Conservation (phyloP, 257 asterid genomes). For the Salvia hispanica region DNA sequence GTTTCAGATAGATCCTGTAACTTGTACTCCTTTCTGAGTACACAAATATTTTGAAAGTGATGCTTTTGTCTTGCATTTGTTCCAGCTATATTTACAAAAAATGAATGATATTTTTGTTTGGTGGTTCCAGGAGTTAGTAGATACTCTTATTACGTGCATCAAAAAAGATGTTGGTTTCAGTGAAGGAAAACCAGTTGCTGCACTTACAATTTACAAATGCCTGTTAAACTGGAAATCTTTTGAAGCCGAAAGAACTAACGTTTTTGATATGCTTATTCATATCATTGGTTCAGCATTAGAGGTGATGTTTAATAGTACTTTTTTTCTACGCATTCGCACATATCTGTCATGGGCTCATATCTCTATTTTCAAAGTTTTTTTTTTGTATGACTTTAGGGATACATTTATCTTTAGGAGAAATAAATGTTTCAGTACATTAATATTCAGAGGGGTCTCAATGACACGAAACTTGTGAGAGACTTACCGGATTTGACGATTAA, state of each 20-base stretch:
- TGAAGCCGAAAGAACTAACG: constrained; percentile 79
- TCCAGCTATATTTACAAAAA: constrained; percentile 23
- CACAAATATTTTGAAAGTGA: background rate
- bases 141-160: constrained; percentile 66
- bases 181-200: constrained; percentile 90
- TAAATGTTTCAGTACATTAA: background rate
- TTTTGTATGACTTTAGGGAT: background rate
- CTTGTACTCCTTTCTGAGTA: constrained; percentile 1
- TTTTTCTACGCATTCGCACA: too few species aligned
- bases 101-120: constrained; percentile 7
- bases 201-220: constrained; percentile 82
- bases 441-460: background rate
- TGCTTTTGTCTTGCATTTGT: background rate
- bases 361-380: background rate
- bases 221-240: constrained; percentile 80
- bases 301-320: constrained; percentile 41
- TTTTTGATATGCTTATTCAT: constrained; percentile 83
- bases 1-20: background rate
- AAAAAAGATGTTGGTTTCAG: constrained; percentile 72
- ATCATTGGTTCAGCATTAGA: constrained; percentile 79
- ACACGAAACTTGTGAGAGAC: background rate
- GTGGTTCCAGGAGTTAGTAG: constrained; percentile 62
- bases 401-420: background rate
- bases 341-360: background rate
- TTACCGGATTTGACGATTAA: background rate